Conservation (phyloP, 345 rosid genomes). For the Barbarea vulgaris region DNA sequence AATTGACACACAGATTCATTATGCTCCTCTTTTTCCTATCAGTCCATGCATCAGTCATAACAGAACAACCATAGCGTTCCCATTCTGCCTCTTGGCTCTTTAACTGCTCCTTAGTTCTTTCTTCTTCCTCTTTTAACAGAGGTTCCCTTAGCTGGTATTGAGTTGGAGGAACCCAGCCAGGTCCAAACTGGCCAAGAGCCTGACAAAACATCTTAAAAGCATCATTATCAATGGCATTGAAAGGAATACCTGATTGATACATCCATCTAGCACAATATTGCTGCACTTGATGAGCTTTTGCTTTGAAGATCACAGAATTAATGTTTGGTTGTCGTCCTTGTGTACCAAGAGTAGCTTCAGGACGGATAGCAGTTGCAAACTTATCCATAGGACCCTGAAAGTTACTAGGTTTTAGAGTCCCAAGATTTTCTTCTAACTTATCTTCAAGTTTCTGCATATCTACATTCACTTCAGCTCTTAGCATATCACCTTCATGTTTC, state of each 20-base stretch:
- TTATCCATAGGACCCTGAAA: constrained; percentile 10
- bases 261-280: constrained; percentile 19
- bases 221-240: constrained; percentile 18
- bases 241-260: neutral
- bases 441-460: neutral
- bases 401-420: neutral
- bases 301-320: neutral
- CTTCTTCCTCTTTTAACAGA: neutral
- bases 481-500: neutral
- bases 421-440: neutral
- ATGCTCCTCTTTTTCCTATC: constrained; percentile 7
- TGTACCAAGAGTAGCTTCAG: neutral
- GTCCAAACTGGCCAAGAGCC: constrained; percentile 8
- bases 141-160: neutral
- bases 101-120: neutral
- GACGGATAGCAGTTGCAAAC: neutral
- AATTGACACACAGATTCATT: constrained; percentile 9
- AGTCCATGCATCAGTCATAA: constrained; percentile 16
- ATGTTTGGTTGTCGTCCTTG: neutral
- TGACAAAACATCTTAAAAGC: neutral
- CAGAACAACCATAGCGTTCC: neutral
- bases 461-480: neutral
- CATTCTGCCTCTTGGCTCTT: constrained; percentile 1
- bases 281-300: neutral
- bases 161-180: neutral